Base-by-base conservation (phyloP, 768 basidiomycete genomes). In the Boletus pseudopeckii region DNA sequence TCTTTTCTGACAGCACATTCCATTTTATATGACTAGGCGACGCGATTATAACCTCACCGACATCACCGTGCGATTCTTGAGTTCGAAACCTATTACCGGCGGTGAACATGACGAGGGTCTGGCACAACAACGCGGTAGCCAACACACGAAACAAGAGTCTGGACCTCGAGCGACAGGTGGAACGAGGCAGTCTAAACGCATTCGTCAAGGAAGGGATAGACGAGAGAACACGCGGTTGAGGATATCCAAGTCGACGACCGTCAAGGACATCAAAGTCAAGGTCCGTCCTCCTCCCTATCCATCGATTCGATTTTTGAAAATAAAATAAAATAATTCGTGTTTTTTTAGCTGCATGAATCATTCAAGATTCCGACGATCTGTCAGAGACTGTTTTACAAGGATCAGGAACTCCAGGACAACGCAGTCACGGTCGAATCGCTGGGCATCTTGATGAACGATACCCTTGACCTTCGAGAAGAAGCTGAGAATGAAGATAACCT, bases 181-280 rank as follows among this genome's bases (percentile, higher is more conserved):
- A 45, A 67, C 74, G 53, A 77, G 86, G 58, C 86, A 89, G 53
- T 92, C 90, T 18, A 83, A 80, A 61, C 85, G 90, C 18, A 75
- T 91, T 42, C 83, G 83, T 42, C 77, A 80, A 61, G 75, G 75
- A 15, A 79, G 79, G 64, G 77, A 80, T 50, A 65, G 73, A 26
- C 79, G 75, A 8, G 79, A 80, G 60, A 71, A 74, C 57, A 77
- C 76, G 53, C 79, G 71, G 58, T 64, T 90, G 45, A 77, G 72
- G 11, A 77, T 92, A 42, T 73, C 74, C 41, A 91, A 88, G 67
- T 65, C 70, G 30, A 90, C 81, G 57, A 84, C 86, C 0, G 78
- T 93, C 47, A 90, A 86, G 66, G 89, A 92, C 15, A 81, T 92
- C 61, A 92, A 91, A 69, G 64, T 88, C 50, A 77, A 81, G 76